phyloP scores from a whole-genome alignment of 1,284 basidiomycete genomes.

The Schizopora paradoxa region DNA sequence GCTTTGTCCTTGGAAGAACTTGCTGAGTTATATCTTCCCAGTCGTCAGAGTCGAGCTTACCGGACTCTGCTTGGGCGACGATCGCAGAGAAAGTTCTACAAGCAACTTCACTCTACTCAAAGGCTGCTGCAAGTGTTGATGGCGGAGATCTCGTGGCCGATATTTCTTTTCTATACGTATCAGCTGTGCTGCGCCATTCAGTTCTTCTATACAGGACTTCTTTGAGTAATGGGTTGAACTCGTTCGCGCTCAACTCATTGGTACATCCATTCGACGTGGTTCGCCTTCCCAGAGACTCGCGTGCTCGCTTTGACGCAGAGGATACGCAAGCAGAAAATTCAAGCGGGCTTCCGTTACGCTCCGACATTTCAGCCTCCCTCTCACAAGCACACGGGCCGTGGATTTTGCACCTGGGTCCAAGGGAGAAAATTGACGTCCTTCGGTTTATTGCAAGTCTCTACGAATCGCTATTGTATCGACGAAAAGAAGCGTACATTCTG shows the following conservation, averaged over 20 bases:
- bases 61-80: slow-evolving; percentile 65
- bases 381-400: slow-evolving; percentile 78
- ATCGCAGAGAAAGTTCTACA: slow-evolving; percentile 64
- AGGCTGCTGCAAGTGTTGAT: slow-evolving; percentile 46
- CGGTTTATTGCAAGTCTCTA: slow-evolving; percentile 71
- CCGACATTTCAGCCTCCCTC: slow-evolving; percentile 58
- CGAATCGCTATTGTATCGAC: slow-evolving; percentile 69
- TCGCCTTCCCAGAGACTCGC: neutral
- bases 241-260: slow-evolving; percentile 72
- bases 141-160: slow-evolving; percentile 52
- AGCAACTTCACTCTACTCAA: slow-evolving; percentile 58
- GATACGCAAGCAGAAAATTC: neutral
- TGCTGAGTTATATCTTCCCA: slow-evolving; percentile 27
- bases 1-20: slow-evolving; percentile 7
- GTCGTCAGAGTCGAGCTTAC: slow-evolving; percentile 37
- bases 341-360: slow-evolving; percentile 50
- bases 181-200: slow-evolving; percentile 62
- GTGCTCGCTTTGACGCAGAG: neutral
- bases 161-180: slow-evolving; percentile 60
- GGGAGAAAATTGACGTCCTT: slow-evolving; percentile 68
- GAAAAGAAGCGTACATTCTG: slow-evolving; percentile 84
- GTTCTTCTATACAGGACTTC: slow-evolving; percentile 71
- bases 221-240: slow-evolving; percentile 85
- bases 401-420: slow-evolving; percentile 73
- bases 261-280: slow-evolving; percentile 34